phyloP scores from a whole-genome alignment of 2,329 filamentous ascomycete genomes.

The Claviceps quebecensis region DNA sequence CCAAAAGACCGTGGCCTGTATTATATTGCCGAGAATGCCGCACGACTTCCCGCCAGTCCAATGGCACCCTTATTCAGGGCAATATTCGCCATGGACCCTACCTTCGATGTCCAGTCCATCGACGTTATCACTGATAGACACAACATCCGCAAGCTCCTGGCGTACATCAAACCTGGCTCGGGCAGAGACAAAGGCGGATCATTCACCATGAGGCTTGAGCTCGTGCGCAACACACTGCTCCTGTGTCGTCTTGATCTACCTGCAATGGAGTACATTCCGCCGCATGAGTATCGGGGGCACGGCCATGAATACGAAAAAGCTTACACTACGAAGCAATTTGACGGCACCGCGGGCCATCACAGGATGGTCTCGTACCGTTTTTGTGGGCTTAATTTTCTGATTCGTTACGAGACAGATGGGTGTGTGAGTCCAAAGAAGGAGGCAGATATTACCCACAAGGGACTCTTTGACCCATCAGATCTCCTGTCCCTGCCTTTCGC shows the following conservation, averaged over 20 bases:
- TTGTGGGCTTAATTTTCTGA: no score
- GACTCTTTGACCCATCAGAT: no score
- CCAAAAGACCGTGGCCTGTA: conserved; percentile 24
- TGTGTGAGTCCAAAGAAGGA: no score
- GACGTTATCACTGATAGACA: conserved; percentile 33
- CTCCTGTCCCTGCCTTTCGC: no score
- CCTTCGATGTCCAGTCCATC: conserved; percentile 22
- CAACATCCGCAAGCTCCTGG: conserved; percentile 34
- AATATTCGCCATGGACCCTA: conserved; percentile 22
- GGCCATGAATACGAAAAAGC: conserved; percentile 32
- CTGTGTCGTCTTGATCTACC: conserved; percentile 21
- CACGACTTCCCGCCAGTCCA: conserved; percentile 26
- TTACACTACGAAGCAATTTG: conserved; percentile 22
- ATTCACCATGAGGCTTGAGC: conserved; percentile 29
- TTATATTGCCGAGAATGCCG: conserved; percentile 32
- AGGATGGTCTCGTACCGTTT: no score
- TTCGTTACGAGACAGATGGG: no score
- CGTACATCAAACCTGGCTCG: conserved; percentile 22
- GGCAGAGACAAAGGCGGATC: conserved; percentile 13
- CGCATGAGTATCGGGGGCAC: conserved; percentile 25
- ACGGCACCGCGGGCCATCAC: conserved; percentile 20
- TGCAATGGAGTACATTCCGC: conserved; percentile 16
- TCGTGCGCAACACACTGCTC: conserved; percentile 22
- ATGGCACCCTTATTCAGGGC: conserved; percentile 33
- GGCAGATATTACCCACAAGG: no score